Evolutionary conservation across 345 rosid species (phyloP).

Genomic region (Bruguiera gymnorhiza): DNA sequence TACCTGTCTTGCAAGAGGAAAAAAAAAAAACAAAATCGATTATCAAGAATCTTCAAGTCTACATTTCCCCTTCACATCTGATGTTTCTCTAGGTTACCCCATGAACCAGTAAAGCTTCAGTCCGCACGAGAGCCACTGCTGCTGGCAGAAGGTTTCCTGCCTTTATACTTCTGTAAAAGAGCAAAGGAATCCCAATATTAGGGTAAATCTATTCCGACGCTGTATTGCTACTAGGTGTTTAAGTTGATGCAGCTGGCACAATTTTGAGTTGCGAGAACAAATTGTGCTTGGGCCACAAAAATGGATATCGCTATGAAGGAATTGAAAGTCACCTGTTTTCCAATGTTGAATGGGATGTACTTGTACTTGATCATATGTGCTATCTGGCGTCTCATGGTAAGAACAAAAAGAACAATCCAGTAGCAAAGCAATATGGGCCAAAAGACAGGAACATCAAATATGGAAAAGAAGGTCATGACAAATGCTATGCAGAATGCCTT

Average conservation of each 20-base stretch:
- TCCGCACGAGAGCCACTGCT: constrained; percentile 54
- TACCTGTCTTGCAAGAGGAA: constrained; percentile 7
- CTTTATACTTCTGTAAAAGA: constrained; percentile 43
- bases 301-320: neutral
- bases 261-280: neutral
- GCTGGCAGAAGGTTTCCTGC: constrained; percentile 52
- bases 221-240: neutral
- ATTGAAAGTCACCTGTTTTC: constrained; percentile 60
- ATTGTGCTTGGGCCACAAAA: neutral
- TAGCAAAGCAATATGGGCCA: constrained; percentile 84
- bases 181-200: neutral
- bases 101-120: constrained; percentile 26
- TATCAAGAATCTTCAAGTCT: constrained; percentile 32
- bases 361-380: constrained; percentile 86
- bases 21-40: constrained; percentile 22
- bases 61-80: constrained; percentile 16
- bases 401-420: constrained; percentile 70
- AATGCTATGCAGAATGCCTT: constrained; percentile 72
- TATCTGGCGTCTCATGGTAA: constrained; percentile 80
- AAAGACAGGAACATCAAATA: constrained; percentile 79
- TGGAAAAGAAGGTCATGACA: constrained; percentile 73
- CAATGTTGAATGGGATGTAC: constrained; percentile 59
- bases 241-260: neutral
- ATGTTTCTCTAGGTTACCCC: constrained; percentile 20
- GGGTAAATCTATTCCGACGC: neutral